Conservation (phyloP, 495 filamentous ascomycete species). For the Penicillium riverlandense region DNA sequence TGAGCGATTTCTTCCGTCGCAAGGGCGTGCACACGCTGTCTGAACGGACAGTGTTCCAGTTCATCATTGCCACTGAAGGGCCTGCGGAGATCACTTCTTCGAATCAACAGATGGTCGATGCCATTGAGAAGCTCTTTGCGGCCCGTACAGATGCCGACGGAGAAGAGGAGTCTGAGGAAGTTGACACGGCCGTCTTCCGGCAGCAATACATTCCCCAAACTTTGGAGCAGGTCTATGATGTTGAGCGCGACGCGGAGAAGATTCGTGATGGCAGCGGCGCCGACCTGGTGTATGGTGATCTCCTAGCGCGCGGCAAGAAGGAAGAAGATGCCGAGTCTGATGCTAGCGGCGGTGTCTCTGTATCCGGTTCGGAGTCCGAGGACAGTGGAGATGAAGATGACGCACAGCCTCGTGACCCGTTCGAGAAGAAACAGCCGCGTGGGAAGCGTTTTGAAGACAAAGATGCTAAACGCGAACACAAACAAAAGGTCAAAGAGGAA, state of each 20-base stretch:
- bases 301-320: conserved; percentile 59
- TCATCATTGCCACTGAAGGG: conserved; percentile 58
- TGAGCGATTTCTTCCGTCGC: conserved; percentile 80
- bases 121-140: conserved; percentile 44
- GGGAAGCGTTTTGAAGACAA: conserved; percentile 92
- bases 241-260: conserved; percentile 80
- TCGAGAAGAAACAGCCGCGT: conserved; percentile 62
- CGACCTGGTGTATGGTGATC: conserved; percentile 69
- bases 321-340: conserved; percentile 39
- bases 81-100: conserved; percentile 30
- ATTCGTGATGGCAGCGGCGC: conserved; percentile 63
- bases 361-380: conserved; percentile 39
- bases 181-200: conserved; percentile 86
- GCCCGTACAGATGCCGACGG: conserved; percentile 33
- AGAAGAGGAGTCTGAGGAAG: conserved; percentile 45
- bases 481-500: conserved; percentile 86
- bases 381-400: conserved; percentile 39
- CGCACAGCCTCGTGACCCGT: conserved; percentile 27
- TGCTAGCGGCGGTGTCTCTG: conserved; percentile 38
- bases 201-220: conserved; percentile 94
- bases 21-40: conserved; percentile 72
- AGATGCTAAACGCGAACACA: conserved; percentile 81
- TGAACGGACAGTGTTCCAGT: conserved; percentile 70
- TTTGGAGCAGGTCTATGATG: conserved; percentile 88
- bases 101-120: conserved; percentile 35